Percentiles rank a stretch among this genome's conserved stretches.
Evolutionary conservation across 176 grass and related monocot genomes (phyloP).

Genomic region (Avena eriantha): DNA sequence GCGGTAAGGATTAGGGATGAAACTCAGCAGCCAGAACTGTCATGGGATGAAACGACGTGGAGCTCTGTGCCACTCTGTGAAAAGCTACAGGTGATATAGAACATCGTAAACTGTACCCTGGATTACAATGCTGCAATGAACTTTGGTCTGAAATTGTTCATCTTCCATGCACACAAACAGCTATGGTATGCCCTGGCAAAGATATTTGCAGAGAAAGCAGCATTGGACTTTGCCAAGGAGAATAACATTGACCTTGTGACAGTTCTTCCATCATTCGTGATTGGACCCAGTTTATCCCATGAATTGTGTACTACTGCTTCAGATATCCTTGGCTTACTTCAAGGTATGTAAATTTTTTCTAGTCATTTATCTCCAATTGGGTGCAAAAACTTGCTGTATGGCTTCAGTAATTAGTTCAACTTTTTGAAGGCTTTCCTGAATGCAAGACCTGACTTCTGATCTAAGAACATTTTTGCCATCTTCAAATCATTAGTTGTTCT

Average conservation of each 20-base stretch:
- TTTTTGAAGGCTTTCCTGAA: not conserved
- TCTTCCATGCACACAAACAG: conserved; percentile 35
- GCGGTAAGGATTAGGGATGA: conserved; percentile 75
- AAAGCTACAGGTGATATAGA: conserved; percentile 65
- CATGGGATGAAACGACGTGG: conserved; percentile 76
- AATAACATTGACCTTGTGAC: conserved; percentile 83
- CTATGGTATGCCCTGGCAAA: conserved; percentile 94
- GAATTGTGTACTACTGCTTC: conserved; percentile 78
- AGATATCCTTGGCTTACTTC: conserved; percentile 78
- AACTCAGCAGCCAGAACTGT: conserved; percentile 51
- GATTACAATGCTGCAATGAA: not conserved
- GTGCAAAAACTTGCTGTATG: not conserved
- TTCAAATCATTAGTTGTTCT: not conserved
- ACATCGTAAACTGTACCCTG: not conserved
- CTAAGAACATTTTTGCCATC: not conserved
- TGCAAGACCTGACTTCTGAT: not conserved
- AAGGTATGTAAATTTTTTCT: conserved; percentile 49
- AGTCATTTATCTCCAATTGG: conserved; percentile 3
- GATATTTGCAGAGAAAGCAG: conserved; percentile 84
- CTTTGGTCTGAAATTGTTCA: not conserved
- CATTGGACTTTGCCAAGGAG: conserved; percentile 88
- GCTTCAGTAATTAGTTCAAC: not conserved
- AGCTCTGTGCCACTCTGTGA: conserved; percentile 83
- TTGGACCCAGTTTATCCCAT: conserved; percentile 76
- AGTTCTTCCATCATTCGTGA: conserved; percentile 81